Percentiles rank a stretch among this genome's conserved stretches.
Evolutionary conservation across 805 yeast species (phyloP).

Genomic region (Helenozyma baotianmanensis): DNA sequence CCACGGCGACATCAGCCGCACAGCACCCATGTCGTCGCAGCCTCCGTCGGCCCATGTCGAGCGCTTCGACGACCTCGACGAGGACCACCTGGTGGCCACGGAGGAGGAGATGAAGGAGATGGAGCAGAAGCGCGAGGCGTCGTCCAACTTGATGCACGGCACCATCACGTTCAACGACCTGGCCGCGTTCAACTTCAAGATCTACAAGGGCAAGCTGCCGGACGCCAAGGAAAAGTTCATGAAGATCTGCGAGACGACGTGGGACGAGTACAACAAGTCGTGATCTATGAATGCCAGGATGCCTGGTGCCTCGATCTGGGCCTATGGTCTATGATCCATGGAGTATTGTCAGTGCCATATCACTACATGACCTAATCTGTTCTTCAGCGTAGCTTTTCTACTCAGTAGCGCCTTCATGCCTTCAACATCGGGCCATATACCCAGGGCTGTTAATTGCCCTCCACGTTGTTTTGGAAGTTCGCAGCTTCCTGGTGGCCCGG

Average conservation of each 20-base stretch:
- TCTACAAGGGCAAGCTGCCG: constrained; percentile 12
- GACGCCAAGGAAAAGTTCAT: constrained; percentile 32
- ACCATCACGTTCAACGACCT: constrained; percentile 13
- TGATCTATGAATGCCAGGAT: no score
- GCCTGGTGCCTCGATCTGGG: no score
- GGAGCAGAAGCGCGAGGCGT: constrained; percentile 10
- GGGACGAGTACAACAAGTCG: constrained; percentile 31
- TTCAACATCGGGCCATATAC: no score
- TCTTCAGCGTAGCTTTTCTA: no score
- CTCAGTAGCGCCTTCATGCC: no score
- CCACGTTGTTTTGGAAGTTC: no score
- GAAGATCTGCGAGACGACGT: constrained; percentile 40
- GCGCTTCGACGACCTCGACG: constrained; percentile 9
- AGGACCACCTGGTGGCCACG: constrained; percentile 10
- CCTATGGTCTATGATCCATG: no score
- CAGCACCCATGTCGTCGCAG: constrained; percentile 48
- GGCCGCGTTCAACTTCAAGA: constrained; percentile 15
- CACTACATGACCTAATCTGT: no score
- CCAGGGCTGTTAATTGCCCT: no score
- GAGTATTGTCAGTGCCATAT: no score
- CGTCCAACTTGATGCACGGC: constrained; percentile 8
- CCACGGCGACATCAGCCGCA: constrained; percentile 40
- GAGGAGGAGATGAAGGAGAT: constrained; percentile 12
- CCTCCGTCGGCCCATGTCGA: constrained; percentile 45
- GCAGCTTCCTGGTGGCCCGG: no score